Evolutionary conservation across 1,284 basidiomycete genomes (phyloP).

Genomic region (Rhodotorula sp.): DNA sequence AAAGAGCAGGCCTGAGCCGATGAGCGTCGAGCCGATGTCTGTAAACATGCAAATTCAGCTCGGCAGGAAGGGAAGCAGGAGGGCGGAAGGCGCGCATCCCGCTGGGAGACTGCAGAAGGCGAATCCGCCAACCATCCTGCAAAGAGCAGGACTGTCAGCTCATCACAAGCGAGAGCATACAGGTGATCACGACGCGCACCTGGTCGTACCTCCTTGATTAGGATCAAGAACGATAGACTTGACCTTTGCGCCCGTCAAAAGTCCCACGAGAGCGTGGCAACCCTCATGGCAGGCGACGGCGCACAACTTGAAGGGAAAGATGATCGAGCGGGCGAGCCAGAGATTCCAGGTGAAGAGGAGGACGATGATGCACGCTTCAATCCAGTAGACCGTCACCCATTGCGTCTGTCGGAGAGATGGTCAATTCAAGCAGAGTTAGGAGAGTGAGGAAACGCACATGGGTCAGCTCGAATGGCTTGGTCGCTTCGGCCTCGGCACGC

Average conservation of each 20-base stretch:
- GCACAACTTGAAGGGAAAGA: constrained; percentile 31
- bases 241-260: constrained; percentile 18
- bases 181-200: constrained; percentile 5
- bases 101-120: constrained; percentile 19
- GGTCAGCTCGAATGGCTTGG: constrained; percentile 4
- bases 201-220: constrained; percentile 28
- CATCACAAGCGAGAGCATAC: background rate
- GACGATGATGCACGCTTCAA: constrained; percentile 15
- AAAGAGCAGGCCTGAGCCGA: constrained; percentile 30
- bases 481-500: background rate
- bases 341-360: constrained; percentile 32
- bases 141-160: constrained; percentile 1
- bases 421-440: too few species aligned
- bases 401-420: constrained; percentile 12
- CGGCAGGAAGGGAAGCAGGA: background rate
- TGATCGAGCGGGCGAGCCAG: constrained; percentile 13
- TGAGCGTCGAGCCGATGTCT: constrained; percentile 34
- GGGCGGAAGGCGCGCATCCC: constrained; percentile 8
- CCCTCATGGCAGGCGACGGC: background rate
- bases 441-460: constrained; percentile 1
- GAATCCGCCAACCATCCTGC: constrained; percentile 25
- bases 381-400: constrained; percentile 32
- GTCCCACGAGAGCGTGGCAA: constrained; percentile 20
- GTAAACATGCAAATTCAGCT: background rate
- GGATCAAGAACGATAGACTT: constrained; percentile 29